These are phyloP conservation scores for Leccinum ochraceum DNA, from an alignment of 768 basidiomycete genomes.

Conservation along the genomic window DNA sequence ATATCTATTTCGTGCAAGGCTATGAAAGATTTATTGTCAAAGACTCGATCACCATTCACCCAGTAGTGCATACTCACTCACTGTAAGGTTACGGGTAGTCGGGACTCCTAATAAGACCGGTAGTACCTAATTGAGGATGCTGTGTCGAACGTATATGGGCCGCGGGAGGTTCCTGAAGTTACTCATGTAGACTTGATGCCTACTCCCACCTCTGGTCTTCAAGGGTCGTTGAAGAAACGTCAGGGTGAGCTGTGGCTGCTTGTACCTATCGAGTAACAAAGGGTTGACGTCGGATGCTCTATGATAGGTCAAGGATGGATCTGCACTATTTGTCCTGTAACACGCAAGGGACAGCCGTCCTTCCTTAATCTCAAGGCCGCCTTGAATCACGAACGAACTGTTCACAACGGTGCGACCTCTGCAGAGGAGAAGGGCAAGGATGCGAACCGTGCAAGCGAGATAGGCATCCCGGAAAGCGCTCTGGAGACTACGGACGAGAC, in stretches of 20 bases:
- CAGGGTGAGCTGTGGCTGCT: constrained; percentile 17
- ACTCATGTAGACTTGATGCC: constrained; percentile 21
- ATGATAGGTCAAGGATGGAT: constrained; percentile 32
- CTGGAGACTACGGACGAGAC: constrained; percentile 20
- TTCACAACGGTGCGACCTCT: constrained; percentile 10
- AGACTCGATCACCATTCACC: no score
- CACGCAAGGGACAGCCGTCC: constrained; percentile 19
- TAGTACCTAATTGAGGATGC: constrained; percentile 37
- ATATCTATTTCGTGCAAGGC: not conserved
- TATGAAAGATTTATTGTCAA: no score
- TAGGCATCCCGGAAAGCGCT: constrained; percentile 6
- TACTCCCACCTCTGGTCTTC: constrained; percentile 23
- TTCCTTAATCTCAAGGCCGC: constrained; percentile 32
- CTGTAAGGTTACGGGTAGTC: no score
- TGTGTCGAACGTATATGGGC: constrained; percentile 1
- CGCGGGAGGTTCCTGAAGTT: constrained; percentile 4
- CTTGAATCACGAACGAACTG: constrained; percentile 32
- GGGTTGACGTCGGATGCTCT: not conserved
- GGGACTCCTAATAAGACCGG: no score
- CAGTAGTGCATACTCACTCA: no score
- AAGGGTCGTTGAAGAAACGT: constrained; percentile 20
- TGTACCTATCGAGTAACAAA: not conserved
- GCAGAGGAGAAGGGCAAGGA: constrained; percentile 4
- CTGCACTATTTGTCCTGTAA: constrained; percentile 35
- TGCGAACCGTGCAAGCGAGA: not conserved